These are phyloP conservation scores for Cordyceps tenuipes DNA, from an alignment of 2,329 filamentous ascomycete species.

Conservation along the genomic window DNA sequence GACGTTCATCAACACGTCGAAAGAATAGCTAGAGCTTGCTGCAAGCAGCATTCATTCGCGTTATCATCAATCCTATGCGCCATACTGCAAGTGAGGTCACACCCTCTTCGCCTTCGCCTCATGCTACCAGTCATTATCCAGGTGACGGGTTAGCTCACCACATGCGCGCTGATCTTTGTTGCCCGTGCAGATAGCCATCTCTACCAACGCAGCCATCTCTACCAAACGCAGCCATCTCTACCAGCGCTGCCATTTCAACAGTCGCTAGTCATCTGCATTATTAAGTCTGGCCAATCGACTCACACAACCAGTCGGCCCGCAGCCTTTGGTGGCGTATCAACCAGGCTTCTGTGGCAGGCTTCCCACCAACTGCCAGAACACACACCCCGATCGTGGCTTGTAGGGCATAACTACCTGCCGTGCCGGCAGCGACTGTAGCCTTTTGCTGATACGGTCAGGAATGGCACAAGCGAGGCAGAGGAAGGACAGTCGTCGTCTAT, in stretches of 20 bases:
- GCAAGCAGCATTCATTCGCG: background rate
- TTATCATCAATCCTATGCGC: background rate
- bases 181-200: background rate
- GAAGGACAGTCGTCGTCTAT: background rate
- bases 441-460: background rate
- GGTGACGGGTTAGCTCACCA: constrained; percentile 6
- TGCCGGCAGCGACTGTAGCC: background rate
- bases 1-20: background rate
- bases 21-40: background rate
- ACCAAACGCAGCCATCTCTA: background rate
- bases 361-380: background rate
- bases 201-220: background rate
- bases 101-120: background rate
- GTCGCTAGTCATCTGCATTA: background rate
- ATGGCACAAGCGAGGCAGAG: background rate
- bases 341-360: background rate
- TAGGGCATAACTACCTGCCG: background rate
- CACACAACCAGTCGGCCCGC: constrained; percentile 3
- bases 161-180: constrained; percentile 3
- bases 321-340: background rate
- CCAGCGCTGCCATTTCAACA: background rate
- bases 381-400: constrained; percentile 2
- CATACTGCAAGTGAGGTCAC: background rate
- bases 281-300: constrained; percentile 3
- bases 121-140: background rate